Evolutionary conservation across 148 eudicot genomes (phyloP).

Genomic region (Rhododendron ferrugineum): DNA sequence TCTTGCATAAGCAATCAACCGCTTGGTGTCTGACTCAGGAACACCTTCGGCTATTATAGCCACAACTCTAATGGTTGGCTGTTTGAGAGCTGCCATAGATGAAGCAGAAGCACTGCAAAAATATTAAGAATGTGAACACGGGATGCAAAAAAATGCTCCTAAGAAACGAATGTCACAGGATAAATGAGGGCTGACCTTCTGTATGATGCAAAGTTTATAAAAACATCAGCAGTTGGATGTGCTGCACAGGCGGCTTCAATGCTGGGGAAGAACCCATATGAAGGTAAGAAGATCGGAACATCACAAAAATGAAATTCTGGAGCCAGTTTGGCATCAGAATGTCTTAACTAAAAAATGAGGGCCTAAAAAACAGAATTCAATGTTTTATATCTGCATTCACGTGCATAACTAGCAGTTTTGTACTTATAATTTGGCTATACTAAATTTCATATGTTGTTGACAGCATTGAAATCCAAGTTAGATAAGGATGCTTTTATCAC

Average conservation of each 20-base stretch:
- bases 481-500: neutral
- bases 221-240: slow-evolving; percentile 97
- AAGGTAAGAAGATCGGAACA: slow-evolving; percentile 1
- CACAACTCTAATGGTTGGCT: slow-evolving; percentile 87
- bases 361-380: neutral
- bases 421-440: neutral
- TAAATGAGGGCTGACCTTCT: slow-evolving; percentile 55
- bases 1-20: slow-evolving; percentile 80
- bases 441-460: too few species aligned
- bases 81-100: slow-evolving; percentile 83
- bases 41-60: slow-evolving; percentile 98
- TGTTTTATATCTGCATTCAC: neutral
- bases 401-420: neutral
- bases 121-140: neutral
- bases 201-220: slow-evolving; percentile 92
- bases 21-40: slow-evolving; percentile 89
- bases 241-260: slow-evolving; percentile 93
- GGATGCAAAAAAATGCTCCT: neutral
- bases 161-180: neutral
- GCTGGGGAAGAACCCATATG: slow-evolving; percentile 34
- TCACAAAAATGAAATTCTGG: neutral
- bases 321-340: slow-evolving; percentile 6
- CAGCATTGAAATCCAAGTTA: neutral
- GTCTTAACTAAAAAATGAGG: neutral
- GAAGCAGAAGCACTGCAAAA: slow-evolving; percentile 91